These are phyloP conservation scores for Globisporangium canariense DNA, from an alignment of 352 stramenopile species.

Conservation along the genomic window DNA sequence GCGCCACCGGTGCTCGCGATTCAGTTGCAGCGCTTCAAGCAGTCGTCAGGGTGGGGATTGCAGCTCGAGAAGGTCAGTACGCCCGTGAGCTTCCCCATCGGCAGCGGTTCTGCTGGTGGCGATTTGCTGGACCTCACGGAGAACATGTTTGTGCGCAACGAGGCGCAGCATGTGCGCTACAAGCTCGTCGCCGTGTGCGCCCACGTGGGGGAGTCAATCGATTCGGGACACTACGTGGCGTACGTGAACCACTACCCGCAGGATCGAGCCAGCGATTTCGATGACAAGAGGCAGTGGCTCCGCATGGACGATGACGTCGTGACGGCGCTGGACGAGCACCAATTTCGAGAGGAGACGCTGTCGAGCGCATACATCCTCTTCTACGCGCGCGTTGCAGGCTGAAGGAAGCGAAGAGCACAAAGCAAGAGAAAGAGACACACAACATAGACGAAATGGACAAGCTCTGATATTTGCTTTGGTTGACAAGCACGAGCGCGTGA, in stretches of 20 bases:
- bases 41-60: slow-evolving; percentile 24
- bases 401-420: neutral
- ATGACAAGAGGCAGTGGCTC: slow-evolving; percentile 34
- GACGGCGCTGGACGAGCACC: slow-evolving; percentile 37
- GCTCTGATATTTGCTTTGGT: slow-evolving; percentile 2
- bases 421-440: neutral
- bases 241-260: slow-evolving; percentile 32
- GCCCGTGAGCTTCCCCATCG: slow-evolving; percentile 49
- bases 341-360: slow-evolving; percentile 47
- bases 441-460: slow-evolving; percentile 9
- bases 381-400: slow-evolving; percentile 34
- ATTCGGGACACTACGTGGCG: slow-evolving; percentile 75
- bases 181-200: slow-evolving; percentile 66
- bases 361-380: slow-evolving; percentile 74
- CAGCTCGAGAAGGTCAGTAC: slow-evolving; percentile 53
- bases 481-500: slow-evolving; percentile 1
- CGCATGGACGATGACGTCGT: slow-evolving; percentile 72
- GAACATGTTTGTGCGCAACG: slow-evolving; percentile 63
- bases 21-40: slow-evolving; percentile 70
- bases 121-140: slow-evolving; percentile 55
- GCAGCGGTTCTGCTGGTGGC: slow-evolving; percentile 6
- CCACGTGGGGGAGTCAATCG: slow-evolving; percentile 56
- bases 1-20: slow-evolving; percentile 51
- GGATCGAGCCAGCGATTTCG: neutral
- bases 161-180: slow-evolving; percentile 40